Conservation (phyloP, 2,329 filamentous ascomycete species). For the Fusarium begoniae region DNA sequence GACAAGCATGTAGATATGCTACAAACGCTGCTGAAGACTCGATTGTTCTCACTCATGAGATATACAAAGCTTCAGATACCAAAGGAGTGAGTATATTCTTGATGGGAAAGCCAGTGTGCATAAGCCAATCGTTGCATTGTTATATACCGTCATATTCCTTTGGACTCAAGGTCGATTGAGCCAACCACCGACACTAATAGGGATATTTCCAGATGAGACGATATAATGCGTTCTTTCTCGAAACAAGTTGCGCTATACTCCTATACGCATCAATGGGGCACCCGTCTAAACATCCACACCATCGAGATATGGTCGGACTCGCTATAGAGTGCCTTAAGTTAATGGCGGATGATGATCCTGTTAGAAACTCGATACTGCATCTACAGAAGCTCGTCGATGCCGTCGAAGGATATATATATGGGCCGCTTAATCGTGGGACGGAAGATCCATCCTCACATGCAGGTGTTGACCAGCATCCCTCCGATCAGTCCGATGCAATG, state of each 20-base stretch:
- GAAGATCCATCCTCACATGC: neutral
- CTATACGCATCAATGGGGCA: neutral
- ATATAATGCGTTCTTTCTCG: neutral
- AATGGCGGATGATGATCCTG: neutral
- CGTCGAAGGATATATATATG: neutral
- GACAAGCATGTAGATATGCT: neutral
- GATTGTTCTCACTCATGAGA: neutral
- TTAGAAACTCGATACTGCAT: neutral
- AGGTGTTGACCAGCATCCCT: rapidly evolving
- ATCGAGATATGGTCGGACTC: neutral
- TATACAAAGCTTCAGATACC: neutral
- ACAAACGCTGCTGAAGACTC: neutral
- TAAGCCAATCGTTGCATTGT: neutral
- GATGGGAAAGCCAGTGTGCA: neutral
- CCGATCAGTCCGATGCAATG: rapidly evolving
- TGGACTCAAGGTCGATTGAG: neutral
- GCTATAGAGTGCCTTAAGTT: neutral
- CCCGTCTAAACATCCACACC: neutral
- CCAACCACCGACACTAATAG: neutral
- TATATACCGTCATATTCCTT: neutral
- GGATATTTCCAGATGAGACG: neutral
- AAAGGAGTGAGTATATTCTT: neutral
- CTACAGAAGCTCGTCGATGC: neutral
- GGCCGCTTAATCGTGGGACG: too few species aligned
- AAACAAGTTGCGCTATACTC: neutral